Evolutionary conservation across 2,329 filamentous ascomycete genomes (phyloP), one percentile per base, ranked within the genome.

Genomic region (Colletotrichum agaves): DNA sequence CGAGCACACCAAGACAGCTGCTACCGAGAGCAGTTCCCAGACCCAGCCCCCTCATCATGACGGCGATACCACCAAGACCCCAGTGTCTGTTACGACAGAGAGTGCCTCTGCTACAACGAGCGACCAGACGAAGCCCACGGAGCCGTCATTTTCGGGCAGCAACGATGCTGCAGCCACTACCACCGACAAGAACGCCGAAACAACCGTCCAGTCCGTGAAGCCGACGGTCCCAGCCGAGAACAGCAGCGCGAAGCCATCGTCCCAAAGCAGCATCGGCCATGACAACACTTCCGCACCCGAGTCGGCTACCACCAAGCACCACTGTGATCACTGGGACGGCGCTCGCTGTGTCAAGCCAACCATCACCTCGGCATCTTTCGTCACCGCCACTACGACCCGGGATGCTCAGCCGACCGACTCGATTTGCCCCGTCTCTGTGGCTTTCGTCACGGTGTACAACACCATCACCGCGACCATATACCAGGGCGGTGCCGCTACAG

Each of bases 401-500:
- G 61, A 47, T 50, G 15, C 61, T 19, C 56, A 17, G 52, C 61
- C 69, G 44, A 60, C 72, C 4, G 71, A 66, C 15, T 71, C 72
- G 21, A 70, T 69, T 19, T 78, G 75, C 59, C 57, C 72, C 12
- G 63, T 73, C 21, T 75, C 74, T 5, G 78, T 77, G 27, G 76
- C 73, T 46, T 73, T 78, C 23, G 69, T 74, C 11, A 79, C 78
- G 13, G 71, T 76, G 37, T 80, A 77, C 70, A 80, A 79, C 72
- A 81, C 78, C 1, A 71, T 80, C n/a, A 66, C 74, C 15, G 73
- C 76, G 63, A 79, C 78, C 5, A 71, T 77, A 33, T 63, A 69
- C n/a, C 56, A 60, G 33, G 44, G 19, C 8, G 12, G 31, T 3
- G 23, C 63, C 6, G 50, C 35, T 4, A n/a, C 61, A 5, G 27